Conservation (phyloP, 768 basidiomycete species). For the Paxillus involutus region DNA sequence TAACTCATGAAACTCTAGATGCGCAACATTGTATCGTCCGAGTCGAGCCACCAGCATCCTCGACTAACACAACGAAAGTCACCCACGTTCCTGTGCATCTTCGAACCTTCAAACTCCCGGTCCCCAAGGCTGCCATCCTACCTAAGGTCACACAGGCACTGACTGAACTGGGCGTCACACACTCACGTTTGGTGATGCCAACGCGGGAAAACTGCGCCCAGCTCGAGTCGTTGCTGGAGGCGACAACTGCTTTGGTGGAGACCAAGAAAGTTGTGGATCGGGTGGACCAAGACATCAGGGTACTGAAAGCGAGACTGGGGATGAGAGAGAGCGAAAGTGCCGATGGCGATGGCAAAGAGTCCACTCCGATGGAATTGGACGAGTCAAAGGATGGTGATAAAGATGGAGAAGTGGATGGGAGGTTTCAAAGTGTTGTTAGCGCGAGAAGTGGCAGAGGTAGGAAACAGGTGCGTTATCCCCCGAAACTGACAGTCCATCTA, state of each 20-base stretch:
- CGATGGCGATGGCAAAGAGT: conserved; percentile 37
- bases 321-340: conserved; percentile 47
- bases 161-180: conserved; percentile 70
- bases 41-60: conserved; percentile 51
- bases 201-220: conserved; percentile 77
- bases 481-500: neutral
- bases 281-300: conserved; percentile 80
- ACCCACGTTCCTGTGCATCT: conserved; percentile 79
- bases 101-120: conserved; percentile 83
- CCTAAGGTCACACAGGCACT: conserved; percentile 79
- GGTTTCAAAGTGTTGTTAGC: conserved; percentile 68
- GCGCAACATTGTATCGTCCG: conserved; percentile 73
- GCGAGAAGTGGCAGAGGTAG: conserved; percentile 53
- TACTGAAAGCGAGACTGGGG: conserved; percentile 62
- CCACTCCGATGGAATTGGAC: conserved; percentile 52
- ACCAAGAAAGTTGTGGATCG: conserved; percentile 86
- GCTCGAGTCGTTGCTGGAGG: conserved; percentile 72
- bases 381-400: conserved; percentile 34
- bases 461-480: conserved; percentile 46
- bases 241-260: conserved; percentile 76
- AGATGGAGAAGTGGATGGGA: conserved; percentile 45
- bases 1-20: conserved; percentile 43
- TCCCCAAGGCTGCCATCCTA: conserved; percentile 70
- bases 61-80: conserved; percentile 54
- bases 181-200: conserved; percentile 88